phyloP scores from a whole-genome alignment of 331 rosid genomes.

The Pyrus hybrid region DNA sequence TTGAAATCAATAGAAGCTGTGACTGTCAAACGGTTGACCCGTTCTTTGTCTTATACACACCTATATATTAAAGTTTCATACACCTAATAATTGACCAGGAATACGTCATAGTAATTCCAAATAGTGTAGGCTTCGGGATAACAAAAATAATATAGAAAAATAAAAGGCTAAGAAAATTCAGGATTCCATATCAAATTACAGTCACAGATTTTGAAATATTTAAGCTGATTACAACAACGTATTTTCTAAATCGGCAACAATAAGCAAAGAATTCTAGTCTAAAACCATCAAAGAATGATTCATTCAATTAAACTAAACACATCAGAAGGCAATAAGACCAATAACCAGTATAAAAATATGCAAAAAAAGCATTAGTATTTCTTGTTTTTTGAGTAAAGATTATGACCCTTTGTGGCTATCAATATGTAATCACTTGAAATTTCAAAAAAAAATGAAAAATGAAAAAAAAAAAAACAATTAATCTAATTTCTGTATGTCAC shows the following conservation, averaged over 20 bases:
- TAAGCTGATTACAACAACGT: too few species aligned
- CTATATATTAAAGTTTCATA: background rate
- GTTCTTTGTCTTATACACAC: background rate
- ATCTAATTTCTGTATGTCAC: constrained; percentile 13
- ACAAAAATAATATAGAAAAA: background rate
- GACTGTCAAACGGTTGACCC: background rate
- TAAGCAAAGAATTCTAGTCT: too few species aligned
- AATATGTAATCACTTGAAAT: constrained; percentile 12
- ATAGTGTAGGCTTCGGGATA: background rate
- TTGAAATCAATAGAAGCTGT: background rate
- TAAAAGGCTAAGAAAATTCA: background rate
- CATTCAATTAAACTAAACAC: background rate
- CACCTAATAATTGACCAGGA: constrained; percentile 26
- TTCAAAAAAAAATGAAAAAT: background rate
- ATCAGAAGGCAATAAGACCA: background rate
- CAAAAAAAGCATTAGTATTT: constrained; percentile 21
- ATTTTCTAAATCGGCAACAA: too few species aligned
- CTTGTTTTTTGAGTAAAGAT: constrained; percentile 5
- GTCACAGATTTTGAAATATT: too few species aligned
- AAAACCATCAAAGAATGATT: background rate
- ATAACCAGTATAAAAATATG: constrained; percentile 5
- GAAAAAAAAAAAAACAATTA: constrained; percentile 5
- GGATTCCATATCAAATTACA: background rate
- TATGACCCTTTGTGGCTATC: constrained; percentile 14
- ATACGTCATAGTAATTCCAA: background rate